These are phyloP conservation scores for Vigna trinervia DNA, from an alignment of 306 rosid genomes.

Conservation along the genomic window DNA sequence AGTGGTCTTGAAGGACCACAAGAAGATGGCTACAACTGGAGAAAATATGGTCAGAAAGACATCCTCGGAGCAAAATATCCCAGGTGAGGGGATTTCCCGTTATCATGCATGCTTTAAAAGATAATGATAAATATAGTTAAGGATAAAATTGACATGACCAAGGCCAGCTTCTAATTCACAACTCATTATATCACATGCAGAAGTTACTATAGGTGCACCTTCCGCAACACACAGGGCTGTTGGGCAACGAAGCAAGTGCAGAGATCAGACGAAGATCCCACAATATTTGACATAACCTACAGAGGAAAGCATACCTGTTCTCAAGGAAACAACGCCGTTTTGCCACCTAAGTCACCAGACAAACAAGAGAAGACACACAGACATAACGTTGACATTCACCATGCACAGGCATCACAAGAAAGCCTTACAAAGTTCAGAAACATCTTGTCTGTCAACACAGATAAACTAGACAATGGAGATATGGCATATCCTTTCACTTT, in stretches of 20 bases:
- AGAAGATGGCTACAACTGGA: slow-evolving; percentile 90
- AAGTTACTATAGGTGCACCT: slow-evolving; percentile 96
- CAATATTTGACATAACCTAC: slow-evolving; percentile 79
- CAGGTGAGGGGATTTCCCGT: slow-evolving; percentile 57
- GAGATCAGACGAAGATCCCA: slow-evolving; percentile 87
- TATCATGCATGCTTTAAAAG: slow-evolving; percentile 20
- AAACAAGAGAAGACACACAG: slow-evolving; percentile 53
- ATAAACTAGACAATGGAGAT: slow-evolving; percentile 53
- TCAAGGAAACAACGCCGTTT: slow-evolving; percentile 58
- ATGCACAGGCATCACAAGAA: slow-evolving; percentile 49
- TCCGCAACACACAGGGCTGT: slow-evolving; percentile 76
- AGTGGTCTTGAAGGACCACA: slow-evolving; percentile 80
- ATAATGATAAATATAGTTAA: slow-evolving; percentile 14
- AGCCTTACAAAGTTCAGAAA: slow-evolving; percentile 42
- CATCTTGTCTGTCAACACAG: slow-evolving; percentile 45
- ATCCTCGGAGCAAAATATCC: slow-evolving; percentile 86
- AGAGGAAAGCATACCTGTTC: slow-evolving; percentile 84
- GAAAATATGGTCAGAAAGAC: slow-evolving; percentile 95
- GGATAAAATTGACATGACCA: background rate
- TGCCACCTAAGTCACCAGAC: slow-evolving; percentile 67
- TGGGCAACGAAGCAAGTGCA: slow-evolving; percentile 97
- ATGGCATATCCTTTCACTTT: slow-evolving; percentile 60
- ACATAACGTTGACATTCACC: slow-evolving; percentile 39
- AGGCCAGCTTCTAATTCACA: slow-evolving; percentile 43
- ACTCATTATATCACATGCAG: slow-evolving; percentile 60